Base-by-base conservation (phyloP, 805 yeast genomes). In the Wickerhamomyces sydowiorum region DNA sequence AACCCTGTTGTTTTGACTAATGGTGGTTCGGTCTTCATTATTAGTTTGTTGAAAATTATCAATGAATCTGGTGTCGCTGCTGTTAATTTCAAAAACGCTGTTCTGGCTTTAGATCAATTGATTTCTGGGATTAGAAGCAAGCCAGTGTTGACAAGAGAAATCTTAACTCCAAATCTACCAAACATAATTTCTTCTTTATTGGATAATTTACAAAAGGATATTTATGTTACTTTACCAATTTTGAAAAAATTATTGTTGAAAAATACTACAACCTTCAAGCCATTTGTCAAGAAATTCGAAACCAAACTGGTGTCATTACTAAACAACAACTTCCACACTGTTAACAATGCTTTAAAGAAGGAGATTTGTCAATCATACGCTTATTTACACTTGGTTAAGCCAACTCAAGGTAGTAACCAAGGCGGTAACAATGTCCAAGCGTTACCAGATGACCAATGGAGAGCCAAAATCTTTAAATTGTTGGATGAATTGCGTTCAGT, bases 211-310 rank as follows among this genome's bases (percentile, higher is more conserved):
- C 62, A 63, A 17, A 66, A 68, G 17, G 60, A 61, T 38, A 41
- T 52, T 36, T 54, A 18, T 44, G 51, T 57, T 21, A 57, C 67
- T 21, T 54, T 76, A 24, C 67, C 69, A 13, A 57, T 72, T 14
- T 54, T 76, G 43, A 63, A 65, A 45, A 64, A 59, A 25, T 55
- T 82, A 21, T 64, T 83, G 27, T 57, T 62, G 32, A 65, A 73
- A 43, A 84, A 87, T 54, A 74, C 95, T 1, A 85, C 93, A 2
- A 83, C 95, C 2, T 86, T 86, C 56, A 76, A 90, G 60, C 95
- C 96, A 13, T 82, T 72, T 63, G 83, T 82, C 5, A 73, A 78
- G 44, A 82, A 79, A 51, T 77, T 75, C 49, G 78, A 80, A 51
- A 60, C 56, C 12, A 72, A 67, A 24, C 60, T 80, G 24, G 44